Conservation (phyloP, 2,329 filamentous ascomycete species). For the Curvularia sp. region DNA sequence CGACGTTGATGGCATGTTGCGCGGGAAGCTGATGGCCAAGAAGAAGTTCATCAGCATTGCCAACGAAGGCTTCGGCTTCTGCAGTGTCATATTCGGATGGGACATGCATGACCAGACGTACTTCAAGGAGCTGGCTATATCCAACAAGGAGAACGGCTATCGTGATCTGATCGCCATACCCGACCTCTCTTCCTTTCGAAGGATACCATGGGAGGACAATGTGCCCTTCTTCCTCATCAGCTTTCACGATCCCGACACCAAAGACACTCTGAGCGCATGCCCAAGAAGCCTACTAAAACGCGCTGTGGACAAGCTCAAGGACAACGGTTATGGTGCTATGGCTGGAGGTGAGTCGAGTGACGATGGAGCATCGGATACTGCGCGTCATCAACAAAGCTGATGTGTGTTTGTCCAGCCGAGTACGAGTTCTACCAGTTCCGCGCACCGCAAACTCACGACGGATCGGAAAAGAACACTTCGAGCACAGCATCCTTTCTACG, state of each 20-base stretch:
- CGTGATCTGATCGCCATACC: conserved; percentile 83
- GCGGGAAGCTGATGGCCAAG: conserved; percentile 91
- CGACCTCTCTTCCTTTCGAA: conserved; percentile 77
- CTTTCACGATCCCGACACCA: conserved; percentile 82
- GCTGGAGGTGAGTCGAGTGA: conserved; percentile 74
- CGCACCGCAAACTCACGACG: conserved; percentile 63
- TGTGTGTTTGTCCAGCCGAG: conserved; percentile 66
- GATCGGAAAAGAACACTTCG: conserved; percentile 66
- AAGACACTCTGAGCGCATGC: conserved; percentile 75
- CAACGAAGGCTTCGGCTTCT: conserved; percentile 87
- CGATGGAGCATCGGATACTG: conserved; percentile 21
- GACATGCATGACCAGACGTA: conserved; percentile 97
- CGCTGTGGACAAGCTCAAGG: conserved; percentile 70
- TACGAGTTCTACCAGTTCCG: conserved; percentile 96
- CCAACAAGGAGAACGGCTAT: conserved; percentile 91
- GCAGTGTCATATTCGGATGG: conserved; percentile 94
- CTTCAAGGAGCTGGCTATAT: conserved; percentile 81
- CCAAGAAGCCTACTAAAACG: conserved; percentile 77
- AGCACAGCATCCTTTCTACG: conserved; percentile 77
- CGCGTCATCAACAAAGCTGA: conserved; percentile 31
- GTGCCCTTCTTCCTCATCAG: conserved; percentile 84
- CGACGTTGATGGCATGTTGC: conserved; percentile 85
- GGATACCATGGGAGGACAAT: conserved; percentile 90
- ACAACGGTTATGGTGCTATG: conserved; percentile 79
- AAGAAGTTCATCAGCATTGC: conserved; percentile 88